Base-by-base conservation (phyloP, 129 eudicot species). In the Flaveria brownii region DNA sequence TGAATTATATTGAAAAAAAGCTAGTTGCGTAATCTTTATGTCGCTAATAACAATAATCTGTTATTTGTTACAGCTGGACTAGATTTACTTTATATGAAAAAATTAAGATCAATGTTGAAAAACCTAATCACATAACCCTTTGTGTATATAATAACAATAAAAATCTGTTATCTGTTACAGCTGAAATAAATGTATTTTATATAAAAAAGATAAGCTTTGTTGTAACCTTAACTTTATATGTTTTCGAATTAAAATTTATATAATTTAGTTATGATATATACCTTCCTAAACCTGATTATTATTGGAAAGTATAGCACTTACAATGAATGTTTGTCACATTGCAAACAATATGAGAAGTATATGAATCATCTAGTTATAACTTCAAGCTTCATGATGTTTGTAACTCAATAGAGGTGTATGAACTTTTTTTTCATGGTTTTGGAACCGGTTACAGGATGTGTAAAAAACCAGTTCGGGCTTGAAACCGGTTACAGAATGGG, bases 141-240 rank as follows among this genome's bases (percentile, higher is more conserved):
- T 26, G 1, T 3, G 12, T 22, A 7, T 65, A 4, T 17, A 11
- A 20, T 50, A 62, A 62, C 42, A 68, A 45, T 11, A 45, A 45
- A 10, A 51, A 46, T 33, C 5, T 22, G 6, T 50, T n/a, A 5
- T 39, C 47, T 66, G 20, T 23, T 20, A 71, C 66, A 72, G 36
- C 18, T 70, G 54, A 18, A 68, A 20, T 61, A 61, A 26, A 61
- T 61, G 67, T 61, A 61, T 61, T 61, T 61, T 25, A 61, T 52
- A 23, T 60, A 23, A 60, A 23, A 20, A 60, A 60, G 2, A 26
- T 23, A 60, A 22, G 15, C 25, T 3, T 0, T 60, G 11, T 60
- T 6, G 33, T 39, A 60, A 60, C n/a, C 25, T 60, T 43, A 61
- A 61, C 68, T 61, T 61, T 28, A 26, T 5, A 61, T 14, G 43